These are phyloP conservation scores for Waltergamsia citrina DNA, from an alignment of 2,329 filamentous ascomycete species.

Conservation along the genomic window DNA sequence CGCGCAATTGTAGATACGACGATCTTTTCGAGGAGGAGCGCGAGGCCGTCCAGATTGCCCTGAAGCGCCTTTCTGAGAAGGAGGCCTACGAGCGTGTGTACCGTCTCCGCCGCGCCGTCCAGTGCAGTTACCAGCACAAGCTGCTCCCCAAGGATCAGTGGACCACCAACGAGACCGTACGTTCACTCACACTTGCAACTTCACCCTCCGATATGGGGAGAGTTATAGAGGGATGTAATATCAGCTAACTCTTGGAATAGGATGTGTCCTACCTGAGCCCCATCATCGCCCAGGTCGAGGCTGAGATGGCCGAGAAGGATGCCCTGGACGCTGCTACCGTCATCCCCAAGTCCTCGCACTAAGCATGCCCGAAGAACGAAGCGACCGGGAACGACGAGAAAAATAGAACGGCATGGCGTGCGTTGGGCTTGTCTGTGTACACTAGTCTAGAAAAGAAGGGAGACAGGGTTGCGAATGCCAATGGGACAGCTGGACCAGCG, in stretches of 20 bases:
- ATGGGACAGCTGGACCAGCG: no score
- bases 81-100: constrained; percentile 95
- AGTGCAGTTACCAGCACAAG: constrained; percentile 58
- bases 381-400: no score
- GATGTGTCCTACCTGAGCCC: constrained; percentile 45
- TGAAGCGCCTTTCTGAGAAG: constrained; percentile 83
- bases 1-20: constrained; percentile 60
- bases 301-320: constrained; percentile 40
- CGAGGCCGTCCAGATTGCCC: constrained; percentile 74
- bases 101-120: constrained; percentile 90
- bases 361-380: no score
- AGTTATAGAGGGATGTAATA: not conserved
- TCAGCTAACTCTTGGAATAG: constrained; percentile 16
- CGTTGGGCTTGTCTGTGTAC: not conserved
- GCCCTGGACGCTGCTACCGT: constrained; percentile 40
- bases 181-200: not conserved
- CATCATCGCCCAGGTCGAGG: constrained; percentile 41
- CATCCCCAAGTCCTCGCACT: constrained; percentile 26
- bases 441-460: not conserved
- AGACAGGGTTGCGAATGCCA: not conserved
- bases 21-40: constrained; percentile 92
- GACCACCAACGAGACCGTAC: constrained; percentile 46
- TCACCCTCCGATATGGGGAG: not conserved
- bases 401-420: no score
- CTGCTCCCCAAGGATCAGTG: constrained; percentile 52